Evolutionary conservation across 2,329 filamentous ascomycete species (phyloP).

Genomic region (Magnaporthales sp.): DNA sequence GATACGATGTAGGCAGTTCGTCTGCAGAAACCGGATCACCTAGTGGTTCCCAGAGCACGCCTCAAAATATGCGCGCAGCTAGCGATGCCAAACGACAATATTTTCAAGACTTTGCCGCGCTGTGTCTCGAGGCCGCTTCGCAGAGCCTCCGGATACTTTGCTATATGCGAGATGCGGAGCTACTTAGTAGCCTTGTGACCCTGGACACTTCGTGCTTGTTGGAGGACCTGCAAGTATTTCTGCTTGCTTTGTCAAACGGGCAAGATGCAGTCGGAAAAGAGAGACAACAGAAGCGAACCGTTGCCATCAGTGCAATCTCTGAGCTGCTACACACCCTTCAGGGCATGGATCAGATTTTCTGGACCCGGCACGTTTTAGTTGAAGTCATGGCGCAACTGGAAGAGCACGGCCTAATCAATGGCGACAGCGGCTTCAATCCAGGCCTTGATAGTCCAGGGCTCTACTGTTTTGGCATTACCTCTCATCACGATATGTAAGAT

Average conservation of each 20-base stretch:
- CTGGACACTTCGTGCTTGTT: conserved; percentile 15
- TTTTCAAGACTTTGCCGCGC: conserved; percentile 13
- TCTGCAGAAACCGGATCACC: background rate
- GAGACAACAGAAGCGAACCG: background rate
- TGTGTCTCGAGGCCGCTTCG: conserved; percentile 15
- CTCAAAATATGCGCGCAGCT: background rate
- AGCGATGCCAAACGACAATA: conserved; percentile 12
- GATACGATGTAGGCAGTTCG: background rate
- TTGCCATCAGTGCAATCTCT: conserved; percentile 9
- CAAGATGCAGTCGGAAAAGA: background rate
- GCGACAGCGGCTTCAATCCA: conserved; percentile 13
- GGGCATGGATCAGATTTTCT: conserved; percentile 19
- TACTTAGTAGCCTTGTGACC: conserved; percentile 15
- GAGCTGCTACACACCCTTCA: conserved; percentile 14
- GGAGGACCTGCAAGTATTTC: conserved; percentile 17
- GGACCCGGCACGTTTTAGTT: conserved; percentile 14
- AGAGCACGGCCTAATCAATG: conserved; percentile 14
- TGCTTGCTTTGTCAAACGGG: conserved; percentile 12
- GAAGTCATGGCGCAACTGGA: conserved; percentile 18
- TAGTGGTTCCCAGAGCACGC: background rate
- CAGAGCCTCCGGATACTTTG: conserved; percentile 12
- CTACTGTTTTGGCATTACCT: conserved; percentile 12
- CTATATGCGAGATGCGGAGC: conserved; percentile 12
- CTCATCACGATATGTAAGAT: conserved; percentile 12
- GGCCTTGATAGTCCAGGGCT: conserved; percentile 9